Percentiles rank a stretch among this genome's conserved stretches.
These are phyloP conservation scores for Smithsoniella earleae DNA, from an alignment of 163 green algal species.

Conservation along the genomic window DNA sequence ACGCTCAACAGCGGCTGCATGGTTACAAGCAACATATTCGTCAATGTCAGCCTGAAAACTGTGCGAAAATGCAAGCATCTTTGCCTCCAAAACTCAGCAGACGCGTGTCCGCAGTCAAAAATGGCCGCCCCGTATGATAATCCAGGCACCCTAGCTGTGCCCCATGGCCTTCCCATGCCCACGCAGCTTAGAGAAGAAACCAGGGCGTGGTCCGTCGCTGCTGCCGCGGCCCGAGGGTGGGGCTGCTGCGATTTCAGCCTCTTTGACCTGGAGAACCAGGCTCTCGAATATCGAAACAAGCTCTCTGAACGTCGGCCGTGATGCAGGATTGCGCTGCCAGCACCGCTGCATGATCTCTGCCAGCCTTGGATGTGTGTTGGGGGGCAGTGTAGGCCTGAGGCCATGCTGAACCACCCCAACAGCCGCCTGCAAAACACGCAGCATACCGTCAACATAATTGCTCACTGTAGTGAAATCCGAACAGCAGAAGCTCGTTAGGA, in stretches of 20 bases:
- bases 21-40: too few species aligned
- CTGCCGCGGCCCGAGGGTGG: too few species aligned
- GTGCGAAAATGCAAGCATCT: too few species aligned
- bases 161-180: too few species aligned
- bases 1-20: too few species aligned
- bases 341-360: constrained; percentile 69
- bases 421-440: constrained; percentile 67
- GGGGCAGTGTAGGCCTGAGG: constrained; percentile 68
- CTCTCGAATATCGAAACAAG: constrained; percentile 45
- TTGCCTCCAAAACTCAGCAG: too few species aligned
- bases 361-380: constrained; percentile 55
- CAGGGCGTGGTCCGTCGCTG: too few species aligned
- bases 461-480: constrained; percentile 59
- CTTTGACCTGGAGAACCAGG: constrained; percentile 23
- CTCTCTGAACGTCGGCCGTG: constrained; percentile 57
- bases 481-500: constrained; percentile 35
- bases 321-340: constrained; percentile 58
- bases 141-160: too few species aligned
- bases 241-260: background rate
- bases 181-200: too few species aligned
- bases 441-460: background rate
- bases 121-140: too few species aligned
- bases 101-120: too few species aligned
- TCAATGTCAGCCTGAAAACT: too few species aligned
- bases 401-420: constrained; percentile 95